Base-by-base conservation (phyloP, 108 stramenopile species). In the Cyclotella cryptica region DNA sequence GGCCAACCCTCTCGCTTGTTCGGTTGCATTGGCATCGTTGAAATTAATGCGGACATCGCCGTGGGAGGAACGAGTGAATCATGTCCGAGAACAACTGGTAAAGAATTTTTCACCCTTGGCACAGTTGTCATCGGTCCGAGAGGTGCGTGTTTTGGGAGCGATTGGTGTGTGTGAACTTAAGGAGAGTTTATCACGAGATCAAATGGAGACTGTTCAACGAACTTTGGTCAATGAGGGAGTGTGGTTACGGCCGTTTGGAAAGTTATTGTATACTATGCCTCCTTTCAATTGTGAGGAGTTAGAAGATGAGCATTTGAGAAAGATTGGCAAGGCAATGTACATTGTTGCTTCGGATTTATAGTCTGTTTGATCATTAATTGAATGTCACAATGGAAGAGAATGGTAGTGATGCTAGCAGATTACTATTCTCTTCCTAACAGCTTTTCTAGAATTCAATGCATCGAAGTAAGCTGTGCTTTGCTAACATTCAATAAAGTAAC, bases 191-290 rank as follows among this genome's bases (percentile, higher is more conserved):
- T 78, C 87, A 41, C 54, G 74, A 66, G 81, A 82, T 41, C 45
- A 45, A 10, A 89, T 87, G 87, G 86, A 75, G 35, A 61, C 49
- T n/a, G 74, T 88, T 12, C 90, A 90, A 74, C 77, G 80, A 18
- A 62, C 61, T 26, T 60, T 90, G 49, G 90, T 93, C 17, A 81
- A 86, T 8, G 75, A 84, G 39, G 93, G 91, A 64, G 89, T 95
- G 0, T 92, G 93, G 93, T 75, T 94, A 15, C 87, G 93, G 47
- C 93, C 93, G 8, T 94, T 94, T 84, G 93, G 86, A 11, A 90
- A 87, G 68, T 70, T 94, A n/a, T 63, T 94, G 30, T 94, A 94
- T 67, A 90, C 91, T 3, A 94, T 94, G 93, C 93, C 93, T 62
- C 90, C 93, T 27, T 90, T 91, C 57, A 91, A 87, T 64, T 79